Evolutionary conservation across 306 rosid genomes (phyloP).

Genomic region (Corylus heterophylla): DNA sequence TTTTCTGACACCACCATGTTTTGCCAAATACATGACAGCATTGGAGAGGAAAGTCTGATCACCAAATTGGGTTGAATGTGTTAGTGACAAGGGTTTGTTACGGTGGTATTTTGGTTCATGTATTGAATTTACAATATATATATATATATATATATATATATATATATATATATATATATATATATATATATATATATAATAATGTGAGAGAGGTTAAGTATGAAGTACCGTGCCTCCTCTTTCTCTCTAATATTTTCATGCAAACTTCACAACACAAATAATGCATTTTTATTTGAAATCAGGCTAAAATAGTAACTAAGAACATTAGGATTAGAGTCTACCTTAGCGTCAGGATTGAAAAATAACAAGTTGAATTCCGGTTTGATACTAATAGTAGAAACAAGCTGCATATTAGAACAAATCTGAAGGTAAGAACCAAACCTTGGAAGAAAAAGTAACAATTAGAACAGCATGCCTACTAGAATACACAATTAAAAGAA

Average conservation of each 20-base stretch:
- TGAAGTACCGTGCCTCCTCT: too few relatives aligned
- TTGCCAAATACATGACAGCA: background rate
- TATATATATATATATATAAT: too few relatives aligned
- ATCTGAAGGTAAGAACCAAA: conserved; percentile 40
- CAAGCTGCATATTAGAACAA: conserved; percentile 66
- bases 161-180: too few relatives aligned
- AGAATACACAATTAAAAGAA: conserved; percentile 11
- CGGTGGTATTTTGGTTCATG: too few relatives aligned
- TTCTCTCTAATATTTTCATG: too few relatives aligned
- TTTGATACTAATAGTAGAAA: conserved; percentile 71
- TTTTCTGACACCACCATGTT: background rate
- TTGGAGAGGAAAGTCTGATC: too few relatives aligned
- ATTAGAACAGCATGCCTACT: conserved; percentile 12
- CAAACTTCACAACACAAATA: too few relatives aligned
- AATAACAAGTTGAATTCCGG: conserved; percentile 74
- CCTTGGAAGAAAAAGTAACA: conserved; percentile 23
- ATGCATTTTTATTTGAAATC: conserved; percentile 1
- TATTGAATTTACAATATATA: too few relatives aligned
- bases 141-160: too few relatives aligned
- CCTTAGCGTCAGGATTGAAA: conserved; percentile 82
- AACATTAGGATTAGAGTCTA: conserved; percentile 29
- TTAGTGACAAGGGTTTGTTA: too few relatives aligned
- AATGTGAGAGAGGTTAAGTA: too few relatives aligned
- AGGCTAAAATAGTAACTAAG: background rate
- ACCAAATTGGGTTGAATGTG: too few relatives aligned